phyloP scores from a whole-genome alignment of 164 flowering plant genomes.

The Magnolia kwangsiensis region DNA sequence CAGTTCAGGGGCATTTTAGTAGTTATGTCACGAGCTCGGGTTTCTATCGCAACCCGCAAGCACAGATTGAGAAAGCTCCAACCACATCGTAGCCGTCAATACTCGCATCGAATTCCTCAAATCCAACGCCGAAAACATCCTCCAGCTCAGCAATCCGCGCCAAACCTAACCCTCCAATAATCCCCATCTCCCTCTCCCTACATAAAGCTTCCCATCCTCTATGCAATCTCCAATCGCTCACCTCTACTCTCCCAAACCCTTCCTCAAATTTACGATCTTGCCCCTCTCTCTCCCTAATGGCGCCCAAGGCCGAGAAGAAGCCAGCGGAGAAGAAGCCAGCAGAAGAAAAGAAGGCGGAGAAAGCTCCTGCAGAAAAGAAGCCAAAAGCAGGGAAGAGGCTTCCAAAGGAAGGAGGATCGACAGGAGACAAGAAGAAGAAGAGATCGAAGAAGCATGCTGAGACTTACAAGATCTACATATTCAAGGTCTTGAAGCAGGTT shows the following conservation, averaged over 20 bases:
- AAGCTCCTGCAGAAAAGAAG: constrained; percentile 12
- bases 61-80: too few relatives aligned
- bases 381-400: constrained; percentile 16
- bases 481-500: constrained; percentile 25
- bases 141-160: constrained; percentile 9
- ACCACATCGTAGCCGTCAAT: too few relatives aligned
- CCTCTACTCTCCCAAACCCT: background rate
- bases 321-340: constrained; percentile 27
- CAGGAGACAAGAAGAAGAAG: constrained; percentile 18
- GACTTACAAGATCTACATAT: constrained; percentile 26
- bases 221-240: background rate
- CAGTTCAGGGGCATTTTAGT: too few relatives aligned
- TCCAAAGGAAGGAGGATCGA: constrained; percentile 5
- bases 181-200: background rate
- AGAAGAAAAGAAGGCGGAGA: constrained; percentile 18
- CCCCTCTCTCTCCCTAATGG: background rate
- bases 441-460: constrained; percentile 9
- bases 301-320: constrained; percentile 22
- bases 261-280: background rate
- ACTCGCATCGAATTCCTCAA: too few relatives aligned
- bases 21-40: too few relatives aligned
- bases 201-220: background rate
- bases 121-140: background rate
- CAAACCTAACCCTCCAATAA: background rate
- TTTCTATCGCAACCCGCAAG: too few relatives aligned